Conservation (phyloP, 2,329 filamentous ascomycete genomes). For the Geoglossum cookeanum region DNA sequence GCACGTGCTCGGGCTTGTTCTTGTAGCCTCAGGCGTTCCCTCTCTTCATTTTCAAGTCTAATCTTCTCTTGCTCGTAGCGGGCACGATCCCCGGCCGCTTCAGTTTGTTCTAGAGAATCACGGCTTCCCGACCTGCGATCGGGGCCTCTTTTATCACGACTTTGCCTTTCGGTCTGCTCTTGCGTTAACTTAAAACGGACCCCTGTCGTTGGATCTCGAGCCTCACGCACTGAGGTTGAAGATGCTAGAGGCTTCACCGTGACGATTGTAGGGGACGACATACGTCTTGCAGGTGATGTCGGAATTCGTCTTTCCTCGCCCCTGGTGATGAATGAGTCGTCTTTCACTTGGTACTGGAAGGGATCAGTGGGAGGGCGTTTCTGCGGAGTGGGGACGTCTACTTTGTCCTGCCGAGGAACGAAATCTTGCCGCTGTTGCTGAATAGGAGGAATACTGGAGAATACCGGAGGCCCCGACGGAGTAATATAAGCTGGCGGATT, state of each 20-base stretch:
- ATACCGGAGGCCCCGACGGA: constrained; percentile 23
- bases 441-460: constrained; percentile 17
- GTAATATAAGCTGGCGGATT: constrained; percentile 22
- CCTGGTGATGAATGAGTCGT: not conserved
- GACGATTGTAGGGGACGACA: constrained; percentile 1
- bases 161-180: not conserved
- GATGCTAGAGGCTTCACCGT: not conserved
- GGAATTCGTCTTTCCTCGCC: not conserved
- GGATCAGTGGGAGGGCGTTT: not conserved
- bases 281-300: not conserved
- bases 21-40: constrained; percentile 3
- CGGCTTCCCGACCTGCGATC: not conserved
- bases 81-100: not conserved
- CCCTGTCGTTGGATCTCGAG: not conserved
- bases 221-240: not conserved
- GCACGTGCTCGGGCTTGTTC: constrained; percentile 6
- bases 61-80: not conserved
- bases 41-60: constrained; percentile 9
- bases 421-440: constrained; percentile 5
- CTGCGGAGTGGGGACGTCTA: not conserved
- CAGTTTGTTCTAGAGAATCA: not conserved
- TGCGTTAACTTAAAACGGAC: not conserved
- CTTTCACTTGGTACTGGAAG: not conserved
- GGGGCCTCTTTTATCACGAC: not conserved
- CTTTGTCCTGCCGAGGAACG: constrained; percentile 4